Evolutionary conservation across 139 green algal species (phyloP), one percentile per base, ranked within the genome.

Genomic region (Coelastrella sp.): DNA sequence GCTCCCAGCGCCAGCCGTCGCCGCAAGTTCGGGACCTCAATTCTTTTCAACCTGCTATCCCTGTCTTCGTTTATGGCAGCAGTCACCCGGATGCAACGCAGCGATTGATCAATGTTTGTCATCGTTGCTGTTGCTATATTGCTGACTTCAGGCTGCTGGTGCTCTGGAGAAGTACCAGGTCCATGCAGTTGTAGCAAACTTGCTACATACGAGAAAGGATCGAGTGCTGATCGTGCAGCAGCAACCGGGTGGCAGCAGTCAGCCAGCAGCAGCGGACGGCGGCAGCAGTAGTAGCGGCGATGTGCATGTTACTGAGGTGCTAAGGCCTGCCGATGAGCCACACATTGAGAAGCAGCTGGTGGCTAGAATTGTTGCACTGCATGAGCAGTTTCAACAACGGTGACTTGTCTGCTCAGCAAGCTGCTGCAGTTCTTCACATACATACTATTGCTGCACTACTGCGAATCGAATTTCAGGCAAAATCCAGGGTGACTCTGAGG

Each of bases 181-280:
- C 78, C 94, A 99, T 92, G 90, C 95, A 23, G 98, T 99, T 65
- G 96, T 99, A 0, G 98, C 98, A 6, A 99, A 99, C 92, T 88
- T 98, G 81, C 93, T 99, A 64, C 90, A 98, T 73, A 98, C 95
- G 0, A 93, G 98, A 17, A 98, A 99, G 81, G 93, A 98, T 13
- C 22, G 92, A 5, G 96, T 99, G n/a, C 79, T 90, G 59, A 77
- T 99, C 2, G 90, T 98, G 54, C 78, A 90, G 88, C 73, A 85
- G 87, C 87, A 88, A 82, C 82, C 74, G 75, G 32, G 23, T n/a
- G 74, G 88, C 94, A n/a, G 97, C 99, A 64, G 96, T 99, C 0
- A 97, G 97, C 54, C 71, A 98, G 5, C 89, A 98, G 71, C 76
- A 88, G 87, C 8, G 11, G 73, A 59, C 77, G 57, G 75, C 13